Evolutionary conservation across 106 monocot genomes (phyloP), one percentile per base, ranked within the genome.

Genomic region (Iris macrosiphon): DNA sequence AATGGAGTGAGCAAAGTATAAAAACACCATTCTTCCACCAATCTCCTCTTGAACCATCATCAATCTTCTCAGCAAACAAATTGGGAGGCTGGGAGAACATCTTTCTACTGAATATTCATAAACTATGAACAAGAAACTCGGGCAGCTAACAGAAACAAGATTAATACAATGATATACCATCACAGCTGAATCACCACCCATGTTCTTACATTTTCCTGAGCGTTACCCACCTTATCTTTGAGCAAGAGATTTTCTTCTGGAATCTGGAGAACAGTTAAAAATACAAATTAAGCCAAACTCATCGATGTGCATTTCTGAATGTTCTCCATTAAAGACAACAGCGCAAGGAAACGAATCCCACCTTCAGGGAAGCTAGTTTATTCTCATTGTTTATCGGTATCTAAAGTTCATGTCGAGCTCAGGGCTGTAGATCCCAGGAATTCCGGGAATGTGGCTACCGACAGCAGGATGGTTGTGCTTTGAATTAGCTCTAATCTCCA

Each of bases 401-500:
- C 73, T 70, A 34, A 77, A 62, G 44, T 73, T 71, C 66, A 64
- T 67, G 56, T 70, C 70, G 5, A 69, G 37, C 44, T 87, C 77
- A 12, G 70, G 67, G 13, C 65, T 70, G 52, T 55, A 63, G 30
- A 76, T 37, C 32, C 77, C 74, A 51, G 73, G 74, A n/a, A n/a
- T n/a, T n/a, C n/a, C n/a, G n/a, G n/a, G n/a, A 45, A 56, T 31
- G 17, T 55, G 70, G 39, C 55, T 54, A 24, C 50, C 61, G 13
- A 41, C 7, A 25, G 69, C 31, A 45, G 55, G 68, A 32, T 57
- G 76, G n/a, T 63, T 31, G 34, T 79, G 79, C 65, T 74, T 75
- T 26, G 67, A 40, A 62, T 71, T 77, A 50, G 63, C 77, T 51
- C 74, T 60, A 40, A 81, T 21, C 55, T 87, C 81, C 81, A 76